Conservation (phyloP, 2,329 filamentous ascomycete species). For the Coniochaeta prunicola region DNA sequence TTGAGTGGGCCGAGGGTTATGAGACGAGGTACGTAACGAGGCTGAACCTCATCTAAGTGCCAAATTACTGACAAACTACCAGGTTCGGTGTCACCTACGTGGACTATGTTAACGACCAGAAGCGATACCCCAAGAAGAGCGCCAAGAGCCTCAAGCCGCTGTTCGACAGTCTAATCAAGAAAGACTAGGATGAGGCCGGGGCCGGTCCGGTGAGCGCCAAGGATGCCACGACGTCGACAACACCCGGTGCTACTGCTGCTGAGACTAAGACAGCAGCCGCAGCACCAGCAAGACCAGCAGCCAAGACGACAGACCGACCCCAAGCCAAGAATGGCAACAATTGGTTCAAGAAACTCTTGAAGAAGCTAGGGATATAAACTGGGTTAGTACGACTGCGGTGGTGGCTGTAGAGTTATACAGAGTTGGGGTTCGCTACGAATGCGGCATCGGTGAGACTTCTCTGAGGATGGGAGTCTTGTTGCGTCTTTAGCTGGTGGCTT, state of each 20-base stretch:
- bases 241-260: background rate
- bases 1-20: constrained; percentile 89
- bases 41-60: background rate
- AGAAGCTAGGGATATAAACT: background rate
- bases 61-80: background rate
- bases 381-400: background rate
- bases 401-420: background rate
- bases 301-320: constrained; percentile 1
- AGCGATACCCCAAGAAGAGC: constrained; percentile 77
- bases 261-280: background rate
- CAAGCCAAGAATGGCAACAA: constrained; percentile 3
- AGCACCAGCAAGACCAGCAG: constrained; percentile 2
- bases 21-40: constrained; percentile 52
- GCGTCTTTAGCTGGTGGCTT: background rate
- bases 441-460: background rate
- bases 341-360: constrained; percentile 2
- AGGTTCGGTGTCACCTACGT: constrained; percentile 74
- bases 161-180: constrained; percentile 64
- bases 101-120: constrained; percentile 74
- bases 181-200: constrained; percentile 30
- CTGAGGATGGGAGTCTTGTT: background rate
- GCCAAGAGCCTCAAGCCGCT: constrained; percentile 62
- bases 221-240: constrained; percentile 1
- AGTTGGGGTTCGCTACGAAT: background rate
- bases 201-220: constrained; percentile 2